These are phyloP conservation scores for Phyllosticta citriasiana DNA, from an alignment of 2,329 filamentous ascomycete species.

Conservation along the genomic window DNA sequence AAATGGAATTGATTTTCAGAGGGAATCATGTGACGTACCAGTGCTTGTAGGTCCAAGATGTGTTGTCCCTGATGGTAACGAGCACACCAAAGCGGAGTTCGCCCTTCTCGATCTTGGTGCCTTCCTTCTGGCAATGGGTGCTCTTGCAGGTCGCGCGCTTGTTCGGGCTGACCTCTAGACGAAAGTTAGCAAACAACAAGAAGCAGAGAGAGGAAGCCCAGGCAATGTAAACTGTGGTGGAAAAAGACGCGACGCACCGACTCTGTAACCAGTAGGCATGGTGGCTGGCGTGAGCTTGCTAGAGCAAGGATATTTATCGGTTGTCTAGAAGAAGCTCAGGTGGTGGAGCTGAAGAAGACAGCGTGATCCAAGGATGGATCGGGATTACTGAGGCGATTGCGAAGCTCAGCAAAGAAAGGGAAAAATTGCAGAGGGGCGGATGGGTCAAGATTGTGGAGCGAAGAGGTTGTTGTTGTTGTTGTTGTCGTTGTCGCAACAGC, in stretches of 20 bases:
- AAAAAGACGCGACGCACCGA: constrained; percentile 7
- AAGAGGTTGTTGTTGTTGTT: background rate
- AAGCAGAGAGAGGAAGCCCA: background rate
- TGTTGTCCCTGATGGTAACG: constrained; percentile 52
- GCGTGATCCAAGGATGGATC: background rate
- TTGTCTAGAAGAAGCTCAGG: background rate
- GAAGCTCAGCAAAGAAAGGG: background rate
- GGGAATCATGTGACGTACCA: constrained; percentile 51
- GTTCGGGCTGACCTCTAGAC: constrained; percentile 59
- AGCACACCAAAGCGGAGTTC: constrained; percentile 68
- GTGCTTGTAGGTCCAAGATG: constrained; percentile 70
- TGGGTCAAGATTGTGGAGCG: background rate
- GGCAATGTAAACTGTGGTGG: background rate
- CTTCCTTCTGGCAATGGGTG: constrained; percentile 59
- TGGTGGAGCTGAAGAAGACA: background rate
- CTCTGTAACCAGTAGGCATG: constrained; percentile 9
- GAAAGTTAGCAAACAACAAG: constrained; percentile 1
- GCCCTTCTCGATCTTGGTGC: constrained; percentile 66
- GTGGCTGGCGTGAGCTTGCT: background rate
- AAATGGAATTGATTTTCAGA: background rate
- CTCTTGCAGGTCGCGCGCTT: constrained; percentile 67
- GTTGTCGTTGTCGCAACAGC: background rate
- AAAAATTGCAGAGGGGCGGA: background rate
- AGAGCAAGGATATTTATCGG: background rate
- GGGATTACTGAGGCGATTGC: background rate